Evolutionary conservation across 108 stramenopile genomes (phyloP), one percentile per base, ranked within the genome.

Genomic region (Schizochytrium sp.): DNA sequence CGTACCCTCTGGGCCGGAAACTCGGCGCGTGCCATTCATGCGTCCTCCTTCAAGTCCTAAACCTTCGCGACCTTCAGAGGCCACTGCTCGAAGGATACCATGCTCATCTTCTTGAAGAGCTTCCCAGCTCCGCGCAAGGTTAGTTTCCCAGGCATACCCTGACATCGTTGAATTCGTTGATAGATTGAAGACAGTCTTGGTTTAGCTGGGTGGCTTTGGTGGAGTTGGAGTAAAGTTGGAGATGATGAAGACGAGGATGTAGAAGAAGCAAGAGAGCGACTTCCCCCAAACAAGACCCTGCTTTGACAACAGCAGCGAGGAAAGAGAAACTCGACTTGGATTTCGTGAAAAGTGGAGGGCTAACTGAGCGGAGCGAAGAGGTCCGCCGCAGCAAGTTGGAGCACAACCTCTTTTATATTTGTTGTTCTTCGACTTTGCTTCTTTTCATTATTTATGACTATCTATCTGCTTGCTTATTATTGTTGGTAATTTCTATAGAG

Each of bases 101-200:
- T 83, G 50, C 53, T 83, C 76, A 28, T 83, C 76, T 28, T 83
- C 76, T 28, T 55, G 50, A 47, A 83, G 47, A 10, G 76, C 76
- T 38, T 83, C 76, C 76, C 76, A 83, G 3, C 76, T 83, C 10
- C 76, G 76, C 76, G 47, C 76, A 40, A 83, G 50, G 76, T 55
- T 83, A 40, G 47, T 83, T 53, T 83, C 76, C 76, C 76, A 83
- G 50, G 76, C 76, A 40, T 83, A 83, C 76, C 50, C 28, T 28
- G 28, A 28, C 28, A 28, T 28, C 28, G 28, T 28, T 28, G 28
- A 28, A 28, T 28, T 28, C 28, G 28, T 28, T 28, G 28, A 28
- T 28, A 60, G 59, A 60, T 60, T 60, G 59, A 60, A 60, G 59
- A 60, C 28, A n/a, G 59, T 17, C 28, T 1, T 60, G 17, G 59